phyloP scores from a whole-genome alignment of 148 eudicot genomes.

The Rhododendron simsii region DNA sequence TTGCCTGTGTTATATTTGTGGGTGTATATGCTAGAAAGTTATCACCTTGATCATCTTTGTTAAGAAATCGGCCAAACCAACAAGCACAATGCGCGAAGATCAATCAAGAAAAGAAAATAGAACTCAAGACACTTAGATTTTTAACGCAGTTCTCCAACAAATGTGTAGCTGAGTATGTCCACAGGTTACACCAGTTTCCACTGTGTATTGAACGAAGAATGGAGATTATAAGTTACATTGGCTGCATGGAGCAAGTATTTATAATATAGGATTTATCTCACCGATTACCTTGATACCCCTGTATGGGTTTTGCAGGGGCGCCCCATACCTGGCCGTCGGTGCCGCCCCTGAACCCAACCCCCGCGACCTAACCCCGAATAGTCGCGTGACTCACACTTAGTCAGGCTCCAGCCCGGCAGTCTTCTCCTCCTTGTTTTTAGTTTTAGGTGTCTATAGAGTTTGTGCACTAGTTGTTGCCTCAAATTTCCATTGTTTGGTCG shows the following conservation, averaged over 20 bases:
- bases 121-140: background rate
- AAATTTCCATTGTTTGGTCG: background rate
- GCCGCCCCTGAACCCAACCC: background rate
- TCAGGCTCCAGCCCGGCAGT: background rate
- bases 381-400: background rate
- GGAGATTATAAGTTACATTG: background rate
- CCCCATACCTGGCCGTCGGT: background rate
- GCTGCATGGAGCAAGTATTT: background rate
- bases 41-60: background rate
- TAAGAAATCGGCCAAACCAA: background rate
- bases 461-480: background rate
- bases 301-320: background rate
- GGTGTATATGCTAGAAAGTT: background rate
- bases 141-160: no score
- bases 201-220: background rate
- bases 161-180: background rate
- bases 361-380: background rate
- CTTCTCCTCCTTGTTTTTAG: constrained; percentile 1
- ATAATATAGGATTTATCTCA: background rate
- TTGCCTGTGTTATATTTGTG: background rate
- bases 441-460: background rate
- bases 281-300: no score
- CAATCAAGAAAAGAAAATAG: background rate
- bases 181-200: background rate
- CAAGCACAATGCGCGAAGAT: no score